These are phyloP conservation scores for Ustulina deusta DNA, from an alignment of 2,329 filamentous ascomycete species.

Conservation along the genomic window DNA sequence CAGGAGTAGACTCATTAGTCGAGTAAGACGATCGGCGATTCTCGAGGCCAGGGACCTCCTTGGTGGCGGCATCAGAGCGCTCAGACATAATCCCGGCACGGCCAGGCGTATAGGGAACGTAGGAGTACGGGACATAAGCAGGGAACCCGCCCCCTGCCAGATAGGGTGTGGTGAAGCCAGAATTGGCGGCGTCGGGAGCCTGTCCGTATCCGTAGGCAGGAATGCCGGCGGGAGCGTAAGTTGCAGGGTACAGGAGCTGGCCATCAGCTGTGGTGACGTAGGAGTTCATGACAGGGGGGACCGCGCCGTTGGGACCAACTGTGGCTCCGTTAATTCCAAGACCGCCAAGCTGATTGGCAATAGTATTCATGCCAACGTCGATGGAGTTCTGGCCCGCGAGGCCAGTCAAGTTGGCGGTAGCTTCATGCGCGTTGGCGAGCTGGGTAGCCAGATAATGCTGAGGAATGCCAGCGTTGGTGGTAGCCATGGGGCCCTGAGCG, in stretches of 20 bases:
- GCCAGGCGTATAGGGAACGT: conserved; percentile 67
- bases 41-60: conserved; percentile 71
- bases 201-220: conserved; percentile 46
- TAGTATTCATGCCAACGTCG: conserved; percentile 46
- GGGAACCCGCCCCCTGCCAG: conserved; percentile 55
- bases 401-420: conserved; percentile 38
- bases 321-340: conserved; percentile 51
- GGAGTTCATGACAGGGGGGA: conserved; percentile 49
- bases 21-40: conserved; percentile 76
- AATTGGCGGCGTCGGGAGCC: conserved; percentile 41
- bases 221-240: conserved; percentile 42
- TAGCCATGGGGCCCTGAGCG: conserved; percentile 42
- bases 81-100: conserved; percentile 59
- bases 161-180: conserved; percentile 51
- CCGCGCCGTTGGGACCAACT: conserved; percentile 41
- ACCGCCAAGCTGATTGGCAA: conserved; percentile 50
- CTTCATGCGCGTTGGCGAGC: conserved; percentile 41
- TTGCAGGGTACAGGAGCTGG: conserved; percentile 47
- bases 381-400: conserved; percentile 38
- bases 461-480: conserved; percentile 39
- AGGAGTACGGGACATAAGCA: conserved; percentile 52
- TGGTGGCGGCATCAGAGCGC: conserved; percentile 60
- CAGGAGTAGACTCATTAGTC: conserved; percentile 73
- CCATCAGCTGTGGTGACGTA: conserved; percentile 51
- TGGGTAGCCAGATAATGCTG: conserved; percentile 45